These are phyloP conservation scores for Nepenthes gracilis DNA, from an alignment of 148 eudicot genomes.

Conservation along the genomic window DNA sequence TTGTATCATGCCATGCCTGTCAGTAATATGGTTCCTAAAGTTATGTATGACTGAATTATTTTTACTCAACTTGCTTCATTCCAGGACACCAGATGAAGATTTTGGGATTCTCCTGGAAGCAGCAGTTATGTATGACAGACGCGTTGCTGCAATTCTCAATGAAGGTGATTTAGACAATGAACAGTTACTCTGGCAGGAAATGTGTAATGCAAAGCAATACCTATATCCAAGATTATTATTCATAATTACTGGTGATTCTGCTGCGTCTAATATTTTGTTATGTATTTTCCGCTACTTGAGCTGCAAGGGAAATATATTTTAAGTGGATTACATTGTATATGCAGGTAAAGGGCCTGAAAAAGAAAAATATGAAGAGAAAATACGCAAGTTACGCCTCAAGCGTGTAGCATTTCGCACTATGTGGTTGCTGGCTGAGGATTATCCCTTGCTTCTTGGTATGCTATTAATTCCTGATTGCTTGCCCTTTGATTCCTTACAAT, in stretches of 20 bases:
- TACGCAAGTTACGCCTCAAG: constrained; percentile 68
- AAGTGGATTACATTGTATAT: background rate
- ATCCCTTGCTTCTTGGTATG: constrained; percentile 88
- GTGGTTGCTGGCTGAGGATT: constrained; percentile 97
- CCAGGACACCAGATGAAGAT: constrained; percentile 98
- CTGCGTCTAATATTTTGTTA: background rate
- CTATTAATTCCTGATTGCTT: background rate
- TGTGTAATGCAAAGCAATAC: constrained; percentile 39
- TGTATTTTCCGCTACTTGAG: background rate
- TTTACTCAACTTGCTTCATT: constrained; percentile 7
- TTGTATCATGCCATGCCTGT: no score
- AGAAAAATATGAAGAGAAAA: constrained; percentile 78
- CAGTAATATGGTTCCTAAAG: no score
- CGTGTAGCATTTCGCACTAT: constrained; percentile 96
- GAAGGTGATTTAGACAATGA: constrained; percentile 66
- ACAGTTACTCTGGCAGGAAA: constrained; percentile 49
- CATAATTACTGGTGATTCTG: constrained; percentile 69
- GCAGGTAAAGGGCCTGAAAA: constrained; percentile 97
- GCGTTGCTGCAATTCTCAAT: constrained; percentile 74
- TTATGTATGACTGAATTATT: no score
- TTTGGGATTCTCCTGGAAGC: constrained; percentile 94
- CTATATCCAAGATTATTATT: constrained; percentile 77
- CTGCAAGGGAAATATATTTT: background rate
- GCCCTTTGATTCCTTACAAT: background rate
- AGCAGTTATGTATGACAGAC: constrained; percentile 94